Evolutionary conservation across 345 rosid genomes (phyloP), one percentile per base, ranked within the genome.

Genomic region (Eucalyptus grandis): DNA sequence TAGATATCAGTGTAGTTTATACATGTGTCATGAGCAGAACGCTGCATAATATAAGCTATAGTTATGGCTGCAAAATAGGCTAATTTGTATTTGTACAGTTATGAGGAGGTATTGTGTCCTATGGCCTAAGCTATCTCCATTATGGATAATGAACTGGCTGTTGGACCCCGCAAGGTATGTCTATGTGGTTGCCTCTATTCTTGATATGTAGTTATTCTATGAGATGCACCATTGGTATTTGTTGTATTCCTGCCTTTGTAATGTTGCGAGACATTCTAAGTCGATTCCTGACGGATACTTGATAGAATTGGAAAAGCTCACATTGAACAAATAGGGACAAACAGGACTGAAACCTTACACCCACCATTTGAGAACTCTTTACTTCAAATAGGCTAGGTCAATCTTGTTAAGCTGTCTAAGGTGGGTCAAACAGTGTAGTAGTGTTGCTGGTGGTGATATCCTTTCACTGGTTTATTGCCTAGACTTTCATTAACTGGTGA

Each of bases 41-140:
- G 30, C 47, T 77, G 83, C 27, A 22, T 77, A 40, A 37, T 37
- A 77, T 21, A 21, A 40, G 47, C 27, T 77, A 21, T 72, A 69
- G 81, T 72, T 58, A 37, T 37, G 46, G 83, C 83, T 72, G 26
- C 83, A 21, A 37, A 77, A 21, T 37, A 77, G 83, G 83, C 47
- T 77, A 11, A 77, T 77, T 37, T 21, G 83, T 77, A 21, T 21
- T 60, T 67, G 43, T 91, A 80, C 92, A 97, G 98, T 51, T 97
- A 95, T 87, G 97, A 95, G 93, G 96, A 96, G 90, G 96, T 94
- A 17, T 88, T 97, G 91, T 92, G 89, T 88, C 98, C 98, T 17
- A 14, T 93, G 88, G 98, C 96, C 89, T 89, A 92, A 91, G 95
- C 95, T 51, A 90, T 89, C 88, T 96, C 95, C 47, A 91, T 96